Percentiles rank a stretch among this genome's conserved stretches.
phyloP scores from a whole-genome alignment of 352 stramenopile species.

The Peronospora belbahrii region DNA sequence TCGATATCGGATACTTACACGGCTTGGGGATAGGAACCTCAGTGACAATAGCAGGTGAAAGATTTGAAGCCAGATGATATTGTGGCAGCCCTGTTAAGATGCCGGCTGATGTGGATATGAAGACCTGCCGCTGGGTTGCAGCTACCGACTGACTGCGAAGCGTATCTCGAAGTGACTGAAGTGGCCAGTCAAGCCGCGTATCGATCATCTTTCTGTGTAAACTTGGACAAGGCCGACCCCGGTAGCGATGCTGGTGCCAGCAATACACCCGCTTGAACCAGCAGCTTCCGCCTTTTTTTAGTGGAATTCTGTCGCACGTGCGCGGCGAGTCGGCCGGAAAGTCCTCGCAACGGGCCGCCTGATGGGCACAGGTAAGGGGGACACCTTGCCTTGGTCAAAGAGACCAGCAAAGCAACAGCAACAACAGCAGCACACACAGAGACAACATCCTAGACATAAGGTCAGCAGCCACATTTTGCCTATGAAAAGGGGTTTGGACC shows the following conservation, averaged over 20 bases:
- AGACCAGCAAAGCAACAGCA: conserved; percentile 20
- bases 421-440: conserved; percentile 16
- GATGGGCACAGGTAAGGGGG: conserved; percentile 23
- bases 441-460: not conserved
- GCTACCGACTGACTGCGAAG: too few species aligned
- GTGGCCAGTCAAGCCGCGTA: too few species aligned
- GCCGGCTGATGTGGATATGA: too few species aligned
- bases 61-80: too few species aligned
- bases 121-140: too few species aligned
- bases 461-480: not conserved
- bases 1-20: too few species aligned
- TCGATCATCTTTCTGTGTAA: too few species aligned
- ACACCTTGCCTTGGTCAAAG: conserved; percentile 33
- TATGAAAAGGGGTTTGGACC: too few species aligned
- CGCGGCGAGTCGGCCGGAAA: conserved; percentile 34
- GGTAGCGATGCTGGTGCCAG: not conserved
- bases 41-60: too few species aligned
- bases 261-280: not conserved
- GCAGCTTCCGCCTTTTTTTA: conserved; percentile 31
- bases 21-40: too few species aligned
- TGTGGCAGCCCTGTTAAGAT: too few species aligned
- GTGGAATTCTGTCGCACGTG: conserved; percentile 34
- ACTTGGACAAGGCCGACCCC: conserved; percentile 21
- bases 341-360: conserved; percentile 20
- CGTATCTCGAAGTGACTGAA: too few species aligned